phyloP scores from a whole-genome alignment of 2,329 filamentous ascomycete species.

The Fusarium pilosicola region DNA sequence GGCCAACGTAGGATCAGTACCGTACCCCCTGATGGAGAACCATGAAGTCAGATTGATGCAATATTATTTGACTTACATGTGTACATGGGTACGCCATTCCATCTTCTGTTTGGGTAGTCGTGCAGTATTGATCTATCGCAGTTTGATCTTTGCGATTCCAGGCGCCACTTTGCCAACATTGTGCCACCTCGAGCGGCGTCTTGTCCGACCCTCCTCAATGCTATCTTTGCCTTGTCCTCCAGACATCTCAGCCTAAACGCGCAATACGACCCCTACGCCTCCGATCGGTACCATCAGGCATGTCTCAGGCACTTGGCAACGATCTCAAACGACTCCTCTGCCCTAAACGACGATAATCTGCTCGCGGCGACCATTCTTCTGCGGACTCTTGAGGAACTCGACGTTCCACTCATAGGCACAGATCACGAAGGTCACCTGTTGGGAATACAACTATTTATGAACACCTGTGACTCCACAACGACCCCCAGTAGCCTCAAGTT shows the following conservation, averaged over 20 bases:
- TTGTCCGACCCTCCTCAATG: constrained; percentile 64
- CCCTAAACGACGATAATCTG: constrained; percentile 60
- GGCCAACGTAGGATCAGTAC: constrained; percentile 8
- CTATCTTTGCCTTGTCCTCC: constrained; percentile 66
- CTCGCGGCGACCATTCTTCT: constrained; percentile 67
- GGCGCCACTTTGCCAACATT: constrained; percentile 61
- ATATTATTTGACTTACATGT: constrained; percentile 45
- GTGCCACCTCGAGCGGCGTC: constrained; percentile 63
- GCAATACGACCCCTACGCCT: constrained; percentile 60
- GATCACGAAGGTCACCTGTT: constrained; percentile 59
- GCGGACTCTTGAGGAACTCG: constrained; percentile 66
- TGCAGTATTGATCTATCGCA: constrained; percentile 23
- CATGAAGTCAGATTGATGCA: constrained; percentile 42
- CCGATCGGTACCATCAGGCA: constrained; percentile 63
- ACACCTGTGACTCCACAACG: constrained; percentile 50
- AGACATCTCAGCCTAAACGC: constrained; percentile 58
- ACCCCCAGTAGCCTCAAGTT: constrained; percentile 53
- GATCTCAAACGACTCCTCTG: constrained; percentile 53
- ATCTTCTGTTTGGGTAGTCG: neutral
- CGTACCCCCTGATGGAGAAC: constrained; percentile 34
- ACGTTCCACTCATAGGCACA: constrained; percentile 51
- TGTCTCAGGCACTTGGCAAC: constrained; percentile 63
- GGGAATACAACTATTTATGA: constrained; percentile 59
- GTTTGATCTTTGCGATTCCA: constrained; percentile 56
- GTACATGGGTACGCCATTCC: constrained; percentile 39